Evolutionary conservation across 371 early-diverging fungal genomes (phyloP).

Genomic region (Neoconidiobolus thromboides): DNA sequence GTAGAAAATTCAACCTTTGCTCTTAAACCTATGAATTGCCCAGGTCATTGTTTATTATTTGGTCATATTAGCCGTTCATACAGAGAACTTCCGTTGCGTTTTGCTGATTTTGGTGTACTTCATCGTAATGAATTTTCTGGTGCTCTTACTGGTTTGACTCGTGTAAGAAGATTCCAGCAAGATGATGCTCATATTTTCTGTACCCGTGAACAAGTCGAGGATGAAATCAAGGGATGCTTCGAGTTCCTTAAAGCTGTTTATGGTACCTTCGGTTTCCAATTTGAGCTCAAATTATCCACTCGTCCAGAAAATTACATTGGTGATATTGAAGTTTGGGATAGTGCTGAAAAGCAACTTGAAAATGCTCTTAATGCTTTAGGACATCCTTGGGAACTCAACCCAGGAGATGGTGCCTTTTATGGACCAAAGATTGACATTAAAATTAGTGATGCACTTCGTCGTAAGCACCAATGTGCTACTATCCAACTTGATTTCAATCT

Average conservation of each 20-base stretch:
- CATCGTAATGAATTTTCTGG: constrained; percentile 88
- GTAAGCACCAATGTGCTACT: constrained; percentile 97
- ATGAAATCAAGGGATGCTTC: constrained; percentile 61
- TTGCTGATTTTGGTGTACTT: constrained; percentile 90
- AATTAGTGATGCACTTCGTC: constrained; percentile 82
- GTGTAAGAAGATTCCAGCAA: constrained; percentile 92
- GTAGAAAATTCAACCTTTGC: constrained; percentile 55
- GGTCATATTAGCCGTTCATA: constrained; percentile 65
- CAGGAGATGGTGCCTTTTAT: constrained; percentile 99
- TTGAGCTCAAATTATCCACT: constrained; percentile 80
- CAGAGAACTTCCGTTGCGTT: constrained; percentile 76
- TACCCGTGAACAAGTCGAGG: constrained; percentile 43
- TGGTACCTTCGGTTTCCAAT: constrained; percentile 83
- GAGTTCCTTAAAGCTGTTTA: constrained; percentile 72
- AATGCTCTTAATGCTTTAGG: constrained; percentile 64
- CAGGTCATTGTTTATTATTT: constrained; percentile 90
- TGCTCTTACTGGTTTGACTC: constrained; percentile 78
- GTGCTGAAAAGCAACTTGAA: constrained; percentile 72
- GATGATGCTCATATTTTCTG: constrained; percentile 98
- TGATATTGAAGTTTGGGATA: constrained; percentile 84
- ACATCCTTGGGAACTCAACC: constrained; percentile 70
- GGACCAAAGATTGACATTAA: constrained; percentile 99
- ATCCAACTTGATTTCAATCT: constrained; percentile 96
- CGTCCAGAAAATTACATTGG: constrained; percentile 97
- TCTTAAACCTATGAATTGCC: constrained; percentile 97